Conservation (phyloP, 2,329 filamentous ascomycete genomes). For the Calonectria naviculata region DNA sequence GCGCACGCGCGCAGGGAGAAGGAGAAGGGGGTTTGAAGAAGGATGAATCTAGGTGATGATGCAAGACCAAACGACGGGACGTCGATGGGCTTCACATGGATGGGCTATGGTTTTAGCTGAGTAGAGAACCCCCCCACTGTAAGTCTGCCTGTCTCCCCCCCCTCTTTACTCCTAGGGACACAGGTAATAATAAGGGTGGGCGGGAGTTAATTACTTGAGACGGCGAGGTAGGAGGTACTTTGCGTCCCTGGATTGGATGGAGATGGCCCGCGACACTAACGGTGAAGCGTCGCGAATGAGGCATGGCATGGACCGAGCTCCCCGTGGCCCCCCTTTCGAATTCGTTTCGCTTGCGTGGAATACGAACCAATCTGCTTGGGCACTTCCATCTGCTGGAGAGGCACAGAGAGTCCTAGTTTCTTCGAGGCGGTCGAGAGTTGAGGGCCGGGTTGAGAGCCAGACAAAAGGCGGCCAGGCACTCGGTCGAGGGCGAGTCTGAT, state of each 20-base stretch:
- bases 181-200: constrained; percentile 3
- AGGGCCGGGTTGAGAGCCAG: not conserved
- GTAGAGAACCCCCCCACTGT: constrained; percentile 10
- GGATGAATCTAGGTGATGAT: constrained; percentile 21
- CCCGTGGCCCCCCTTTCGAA: not conserved
- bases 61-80: constrained; percentile 21
- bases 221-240: constrained; percentile 17
- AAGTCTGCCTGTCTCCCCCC: not conserved
- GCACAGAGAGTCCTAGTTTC: not conserved
- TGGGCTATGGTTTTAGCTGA: constrained; percentile 9
- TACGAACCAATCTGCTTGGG: not conserved
- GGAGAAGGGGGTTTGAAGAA: constrained; percentile 6
- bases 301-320: not conserved
- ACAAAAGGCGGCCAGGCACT: not conserved
- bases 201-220: constrained; percentile 9
- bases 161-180: constrained; percentile 1
- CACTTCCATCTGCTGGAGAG: not conserved
- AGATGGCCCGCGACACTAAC: constrained; percentile 19
- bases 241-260: constrained; percentile 2
- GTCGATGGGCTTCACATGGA: constrained; percentile 6
- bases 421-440: no score
- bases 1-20: constrained; percentile 15
- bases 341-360: not conserved
- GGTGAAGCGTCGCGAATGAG: constrained; percentile 4
- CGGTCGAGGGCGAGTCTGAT: not conserved